Conservation (phyloP, 2,329 filamentous ascomycete genomes). For the Penicillium sp. region DNA sequence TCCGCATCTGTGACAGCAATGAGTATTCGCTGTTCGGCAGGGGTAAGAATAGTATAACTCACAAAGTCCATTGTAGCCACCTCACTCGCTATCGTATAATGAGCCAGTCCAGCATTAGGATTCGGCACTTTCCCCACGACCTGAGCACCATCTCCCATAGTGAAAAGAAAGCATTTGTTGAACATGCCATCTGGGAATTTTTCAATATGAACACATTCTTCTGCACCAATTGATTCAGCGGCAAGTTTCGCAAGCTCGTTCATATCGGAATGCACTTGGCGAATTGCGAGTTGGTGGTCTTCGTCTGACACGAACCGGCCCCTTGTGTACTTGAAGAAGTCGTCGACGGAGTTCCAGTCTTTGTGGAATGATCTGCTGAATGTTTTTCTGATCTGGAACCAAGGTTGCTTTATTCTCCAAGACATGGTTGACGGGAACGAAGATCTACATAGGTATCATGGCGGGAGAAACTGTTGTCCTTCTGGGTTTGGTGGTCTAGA, state of each 20-base stretch:
- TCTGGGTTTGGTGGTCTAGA: not conserved
- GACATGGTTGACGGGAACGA: not conserved
- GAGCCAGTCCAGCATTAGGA: not conserved
- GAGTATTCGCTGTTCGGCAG: not conserved
- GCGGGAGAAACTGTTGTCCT: not conserved
- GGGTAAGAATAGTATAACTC: not conserved
- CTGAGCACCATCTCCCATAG: not conserved
- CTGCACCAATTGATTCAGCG: not conserved
- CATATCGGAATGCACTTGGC: not conserved
- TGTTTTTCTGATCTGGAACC: not conserved
- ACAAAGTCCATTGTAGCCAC: not conserved
- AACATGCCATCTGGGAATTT: not conserved
- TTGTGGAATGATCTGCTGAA: not conserved
- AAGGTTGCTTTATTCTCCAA: not conserved
- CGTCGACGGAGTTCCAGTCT: not conserved
- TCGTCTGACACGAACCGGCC: not conserved
- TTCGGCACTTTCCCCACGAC: not conserved
- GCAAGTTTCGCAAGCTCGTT: not conserved
- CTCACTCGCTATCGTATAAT: not conserved
- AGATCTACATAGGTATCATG: not conserved
- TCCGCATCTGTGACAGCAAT: not conserved
- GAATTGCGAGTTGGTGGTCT: not conserved
- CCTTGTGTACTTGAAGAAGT: not conserved
- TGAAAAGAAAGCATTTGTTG: not conserved
- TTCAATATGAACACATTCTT: not conserved